These are phyloP conservation scores for Diversispora eburnea DNA, from an alignment of 192 early-diverging fungal genomes.

Conservation along the genomic window DNA sequence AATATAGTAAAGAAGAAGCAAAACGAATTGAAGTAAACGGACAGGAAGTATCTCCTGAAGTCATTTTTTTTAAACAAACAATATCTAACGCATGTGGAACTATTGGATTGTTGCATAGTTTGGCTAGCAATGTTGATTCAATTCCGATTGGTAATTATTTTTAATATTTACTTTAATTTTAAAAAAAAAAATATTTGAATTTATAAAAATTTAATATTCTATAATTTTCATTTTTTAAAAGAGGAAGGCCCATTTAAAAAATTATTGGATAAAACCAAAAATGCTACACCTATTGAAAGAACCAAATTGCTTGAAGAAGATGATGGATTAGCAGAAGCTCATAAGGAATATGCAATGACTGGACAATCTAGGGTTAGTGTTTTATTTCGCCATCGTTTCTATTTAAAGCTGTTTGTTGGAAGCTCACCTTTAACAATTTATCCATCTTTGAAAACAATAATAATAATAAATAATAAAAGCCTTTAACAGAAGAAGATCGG, in stretches of 20 bases:
- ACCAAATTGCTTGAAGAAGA: slow-evolving; percentile 67
- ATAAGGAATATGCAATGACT: slow-evolving; percentile 46
- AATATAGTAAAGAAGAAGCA: slow-evolving; percentile 48
- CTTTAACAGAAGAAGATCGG: slow-evolving; percentile 68
- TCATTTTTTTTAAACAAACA: slow-evolving; percentile 83
- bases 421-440: background rate
- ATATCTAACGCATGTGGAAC: slow-evolving; percentile 93
- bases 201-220: too few species aligned
- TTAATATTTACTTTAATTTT: background rate
- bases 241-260: slow-evolving; percentile 58
- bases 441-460: background rate
- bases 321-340: slow-evolving; percentile 51
- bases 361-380: slow-evolving; percentile 62
- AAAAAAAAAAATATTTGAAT: background rate
- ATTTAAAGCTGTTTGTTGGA: background rate
- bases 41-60: slow-evolving; percentile 51
- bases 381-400: background rate
- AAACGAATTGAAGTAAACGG: slow-evolving; percentile 42
- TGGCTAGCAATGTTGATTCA: slow-evolving; percentile 68
- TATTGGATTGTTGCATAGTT: slow-evolving; percentile 86
- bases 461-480: slow-evolving; percentile 22
- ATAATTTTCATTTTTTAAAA: slow-evolving; percentile 19
- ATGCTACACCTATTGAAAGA: slow-evolving; percentile 68
- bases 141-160: slow-evolving; percentile 38
- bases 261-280: slow-evolving; percentile 61